Conservation (phyloP, 768 basidiomycete species). For the Russula foetens region DNA sequence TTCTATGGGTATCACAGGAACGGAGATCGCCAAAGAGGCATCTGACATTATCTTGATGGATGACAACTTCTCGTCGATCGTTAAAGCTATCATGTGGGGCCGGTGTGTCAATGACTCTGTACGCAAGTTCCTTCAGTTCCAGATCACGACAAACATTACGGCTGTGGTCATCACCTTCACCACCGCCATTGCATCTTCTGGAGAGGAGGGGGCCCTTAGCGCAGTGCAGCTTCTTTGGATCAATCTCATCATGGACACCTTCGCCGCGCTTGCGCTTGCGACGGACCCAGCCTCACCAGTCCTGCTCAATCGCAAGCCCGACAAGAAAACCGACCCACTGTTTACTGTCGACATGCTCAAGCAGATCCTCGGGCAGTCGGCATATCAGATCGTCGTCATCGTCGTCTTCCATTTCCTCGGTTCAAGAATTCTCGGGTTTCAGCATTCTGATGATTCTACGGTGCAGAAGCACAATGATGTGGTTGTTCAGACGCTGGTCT, state of each 20-base stretch:
- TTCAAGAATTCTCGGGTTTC: conserved; percentile 54
- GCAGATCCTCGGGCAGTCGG: conserved; percentile 85
- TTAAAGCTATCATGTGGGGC: conserved; percentile 98
- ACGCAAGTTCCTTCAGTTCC: conserved; percentile 96
- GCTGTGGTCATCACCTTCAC: conserved; percentile 93
- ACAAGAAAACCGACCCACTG: conserved; percentile 79
- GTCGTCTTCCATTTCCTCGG: conserved; percentile 90
- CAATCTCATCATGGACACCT: conserved; percentile 98
- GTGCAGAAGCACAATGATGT: conserved; percentile 32
- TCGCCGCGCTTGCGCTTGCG: conserved; percentile 94
- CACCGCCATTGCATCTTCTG: conserved; percentile 70
- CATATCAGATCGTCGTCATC: conserved; percentile 76
- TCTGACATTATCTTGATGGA: conserved; percentile 99
- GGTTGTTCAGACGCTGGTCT: conserved; percentile 78
- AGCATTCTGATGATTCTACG: conserved; percentile 26
- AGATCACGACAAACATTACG: conserved; percentile 88
- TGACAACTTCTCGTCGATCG: conserved; percentile 93
- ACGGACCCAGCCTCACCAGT: conserved; percentile 86
- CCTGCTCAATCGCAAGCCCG: conserved; percentile 84
- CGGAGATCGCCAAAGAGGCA: conserved; percentile 97
- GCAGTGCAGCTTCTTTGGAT: conserved; percentile 98
- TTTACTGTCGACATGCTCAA: conserved; percentile 96
- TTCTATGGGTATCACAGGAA: conserved; percentile 94
- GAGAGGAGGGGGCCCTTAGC: conserved; percentile 79
- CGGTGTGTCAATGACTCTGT: conserved; percentile 98